Conservation (phyloP, 2,329 filamentous ascomycete genomes). For the Didymella arachidicola region DNA sequence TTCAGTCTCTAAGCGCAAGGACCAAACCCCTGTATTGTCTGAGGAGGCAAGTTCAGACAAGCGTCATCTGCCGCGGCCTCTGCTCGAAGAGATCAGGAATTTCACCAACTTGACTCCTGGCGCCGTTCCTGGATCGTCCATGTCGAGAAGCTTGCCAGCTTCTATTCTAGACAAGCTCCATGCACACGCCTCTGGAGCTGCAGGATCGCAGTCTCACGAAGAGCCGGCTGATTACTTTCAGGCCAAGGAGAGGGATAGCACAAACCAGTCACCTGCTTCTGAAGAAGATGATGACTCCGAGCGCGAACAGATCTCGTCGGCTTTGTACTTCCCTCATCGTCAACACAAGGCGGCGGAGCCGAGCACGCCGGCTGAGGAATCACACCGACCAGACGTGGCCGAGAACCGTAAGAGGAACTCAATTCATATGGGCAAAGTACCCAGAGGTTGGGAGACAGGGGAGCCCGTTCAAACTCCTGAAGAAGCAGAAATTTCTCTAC, state of each 20-base stretch:
- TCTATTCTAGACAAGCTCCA: constrained; percentile 47
- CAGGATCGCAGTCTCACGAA: constrained; percentile 30
- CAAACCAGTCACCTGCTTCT: constrained; percentile 41
- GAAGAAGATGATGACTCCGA: constrained; percentile 70
- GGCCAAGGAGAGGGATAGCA: constrained; percentile 26
- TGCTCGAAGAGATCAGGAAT: constrained; percentile 65
- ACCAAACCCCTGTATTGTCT: constrained; percentile 9
- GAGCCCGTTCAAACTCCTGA: constrained; percentile 49
- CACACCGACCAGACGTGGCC: constrained; percentile 37
- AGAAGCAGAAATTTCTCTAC: constrained; percentile 69
- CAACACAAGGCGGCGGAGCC: constrained; percentile 56
- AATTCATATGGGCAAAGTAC: constrained; percentile 38
- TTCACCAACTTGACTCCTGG: constrained; percentile 61
- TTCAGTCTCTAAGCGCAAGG: constrained; percentile 17
- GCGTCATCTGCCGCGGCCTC: constrained; percentile 55
- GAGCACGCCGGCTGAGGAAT: constrained; percentile 31
- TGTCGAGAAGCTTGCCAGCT: constrained; percentile 60
- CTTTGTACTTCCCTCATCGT: constrained; percentile 81
- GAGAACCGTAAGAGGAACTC: constrained; percentile 37
- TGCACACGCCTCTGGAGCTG: constrained; percentile 27
- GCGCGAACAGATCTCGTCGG: constrained; percentile 86
- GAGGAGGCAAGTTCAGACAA: constrained; percentile 17
- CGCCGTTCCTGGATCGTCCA: constrained; percentile 55
- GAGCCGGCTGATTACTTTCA: constrained; percentile 44
- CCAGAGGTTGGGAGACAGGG: constrained; percentile 40